Conservation (phyloP, 768 basidiomycete species). For the Trametes punicea region DNA sequence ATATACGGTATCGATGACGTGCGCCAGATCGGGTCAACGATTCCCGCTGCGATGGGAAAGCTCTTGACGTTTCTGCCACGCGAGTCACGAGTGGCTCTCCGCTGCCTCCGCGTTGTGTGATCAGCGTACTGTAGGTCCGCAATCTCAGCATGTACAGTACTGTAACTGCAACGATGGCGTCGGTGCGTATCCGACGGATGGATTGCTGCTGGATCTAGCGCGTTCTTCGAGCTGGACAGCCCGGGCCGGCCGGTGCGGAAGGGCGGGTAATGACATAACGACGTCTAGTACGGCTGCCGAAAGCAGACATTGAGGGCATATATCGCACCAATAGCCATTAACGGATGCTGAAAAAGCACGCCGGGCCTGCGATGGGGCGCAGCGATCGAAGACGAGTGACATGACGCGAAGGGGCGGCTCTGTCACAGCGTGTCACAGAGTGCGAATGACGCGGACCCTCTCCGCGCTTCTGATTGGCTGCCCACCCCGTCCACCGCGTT, state of each 20-base stretch:
- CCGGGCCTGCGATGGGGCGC: background rate
- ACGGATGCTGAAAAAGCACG: background rate
- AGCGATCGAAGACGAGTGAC: background rate
- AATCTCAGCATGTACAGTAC: no score
- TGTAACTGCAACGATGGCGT: no score
- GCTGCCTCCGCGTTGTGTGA: no score
- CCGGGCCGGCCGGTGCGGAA: no score
- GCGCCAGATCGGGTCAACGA: conserved; percentile 6
- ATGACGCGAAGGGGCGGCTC: background rate
- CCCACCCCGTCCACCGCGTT: background rate
- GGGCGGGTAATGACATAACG: no score
- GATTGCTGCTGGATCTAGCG: no score
- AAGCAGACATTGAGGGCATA: no score
- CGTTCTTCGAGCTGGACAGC: no score
- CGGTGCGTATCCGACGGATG: no score
- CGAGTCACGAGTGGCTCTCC: background rate
- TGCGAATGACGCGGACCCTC: conserved; percentile 14
- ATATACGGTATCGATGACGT: conserved; percentile 15
- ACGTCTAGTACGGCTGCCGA: no score
- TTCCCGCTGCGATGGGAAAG: background rate
- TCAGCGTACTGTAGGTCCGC: no score
- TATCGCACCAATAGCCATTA: background rate
- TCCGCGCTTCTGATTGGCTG: background rate
- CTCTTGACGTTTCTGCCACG: no score
- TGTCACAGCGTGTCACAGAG: background rate